phyloP scores from a whole-genome alignment of 495 filamentous ascomycete genomes.

The Cenococcum geophilum region DNA sequence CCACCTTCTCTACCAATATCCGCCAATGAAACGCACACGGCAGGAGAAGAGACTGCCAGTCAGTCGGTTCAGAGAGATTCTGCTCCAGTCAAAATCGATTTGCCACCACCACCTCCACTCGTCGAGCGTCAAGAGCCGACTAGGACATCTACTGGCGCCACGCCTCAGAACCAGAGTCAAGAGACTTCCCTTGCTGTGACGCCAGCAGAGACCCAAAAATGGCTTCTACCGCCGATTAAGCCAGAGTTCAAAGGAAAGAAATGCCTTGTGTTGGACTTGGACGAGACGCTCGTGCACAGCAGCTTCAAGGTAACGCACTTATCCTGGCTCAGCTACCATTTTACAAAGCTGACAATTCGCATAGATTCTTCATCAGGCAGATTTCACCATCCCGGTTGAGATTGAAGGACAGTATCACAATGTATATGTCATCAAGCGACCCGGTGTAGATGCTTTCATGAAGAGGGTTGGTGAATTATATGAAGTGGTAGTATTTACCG shows the following conservation, averaged over 20 bases:
- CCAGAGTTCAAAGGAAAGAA: slow-evolving; percentile 79
- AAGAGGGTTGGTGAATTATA: slow-evolving; percentile 96
- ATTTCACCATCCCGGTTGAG: slow-evolving; percentile 98
- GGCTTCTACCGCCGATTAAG: slow-evolving; percentile 69
- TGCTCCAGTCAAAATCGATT: slow-evolving; percentile 31
- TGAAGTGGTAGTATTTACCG: slow-evolving; percentile 97
- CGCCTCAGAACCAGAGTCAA: slow-evolving; percentile 38
- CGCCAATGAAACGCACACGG: slow-evolving; percentile 32
- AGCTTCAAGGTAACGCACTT: slow-evolving; percentile 79
- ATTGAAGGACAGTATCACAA: slow-evolving; percentile 99
- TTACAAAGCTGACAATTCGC: slow-evolving; percentile 30
- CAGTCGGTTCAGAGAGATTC: slow-evolving; percentile 35
- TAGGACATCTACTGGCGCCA: slow-evolving; percentile 26
- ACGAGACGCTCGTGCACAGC: slow-evolving; percentile 98
- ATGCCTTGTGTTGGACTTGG: slow-evolving; percentile 90
- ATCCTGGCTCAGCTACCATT: not conserved
- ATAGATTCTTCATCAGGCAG: slow-evolving; percentile 93
- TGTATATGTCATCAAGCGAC: slow-evolving; percentile 98
- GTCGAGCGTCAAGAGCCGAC: slow-evolving; percentile 41
- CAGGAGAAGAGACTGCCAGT: slow-evolving; percentile 19
- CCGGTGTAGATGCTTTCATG: slow-evolving; percentile 97
- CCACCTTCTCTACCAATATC: slow-evolving; percentile 36
- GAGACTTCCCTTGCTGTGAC: slow-evolving; percentile 18
- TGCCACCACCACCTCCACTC: slow-evolving; percentile 58
- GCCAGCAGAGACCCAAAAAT: slow-evolving; percentile 51